Base-by-base conservation (phyloP, 257 asterid genomes). In the Anisodus tanguticus region DNA sequence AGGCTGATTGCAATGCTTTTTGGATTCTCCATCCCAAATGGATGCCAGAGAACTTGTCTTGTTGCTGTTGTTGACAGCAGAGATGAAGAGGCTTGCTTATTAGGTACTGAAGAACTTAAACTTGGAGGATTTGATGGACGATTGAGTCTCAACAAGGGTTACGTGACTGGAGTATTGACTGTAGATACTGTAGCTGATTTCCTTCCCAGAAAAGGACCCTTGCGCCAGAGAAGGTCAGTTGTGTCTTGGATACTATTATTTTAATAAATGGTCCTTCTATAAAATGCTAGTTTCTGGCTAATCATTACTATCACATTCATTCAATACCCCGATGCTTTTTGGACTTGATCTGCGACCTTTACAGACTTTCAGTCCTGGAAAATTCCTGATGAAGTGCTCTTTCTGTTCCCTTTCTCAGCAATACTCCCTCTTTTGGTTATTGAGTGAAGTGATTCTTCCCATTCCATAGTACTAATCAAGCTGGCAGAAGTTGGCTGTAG, bases 181-280 rank as follows among this genome's bases (percentile, higher is more conserved):
- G 95, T 94, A 45, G 99, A 96, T 84, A 93, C 98, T 6, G 97
- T 93, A 2, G 97, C 97, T 1, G 98, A 96, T 89, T 96, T 96
- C 86, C 98, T 96, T 87, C 98, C 98, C 5, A 89, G 98, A 84
- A 96, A 93, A 90, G 97, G 98, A 83, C 95, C 94, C 55, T 85
- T 91, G 60, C 91, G 92, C 22, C 95, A 93, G 83, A 92, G 98
- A 93, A 93, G 99, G 98, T 94, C 84, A 62, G 70, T 84, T 76
- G 6, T 6, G 60, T 31, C 60, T 37, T 63, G 37, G 60, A 83
- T 60, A 22, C 87, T 55, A 47, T 72, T 64, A 72, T n/a, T 72
- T 47, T 72, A 72, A 72, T 72, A 72, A 72, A 47, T 47, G 43
- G 43, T 0, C 17, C 35, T 74, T 19, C n/a, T 11, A 47, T 74